phyloP scores from a whole-genome alignment of 73 alveolate genomes.

The Symbiodinium pilosum region DNA sequence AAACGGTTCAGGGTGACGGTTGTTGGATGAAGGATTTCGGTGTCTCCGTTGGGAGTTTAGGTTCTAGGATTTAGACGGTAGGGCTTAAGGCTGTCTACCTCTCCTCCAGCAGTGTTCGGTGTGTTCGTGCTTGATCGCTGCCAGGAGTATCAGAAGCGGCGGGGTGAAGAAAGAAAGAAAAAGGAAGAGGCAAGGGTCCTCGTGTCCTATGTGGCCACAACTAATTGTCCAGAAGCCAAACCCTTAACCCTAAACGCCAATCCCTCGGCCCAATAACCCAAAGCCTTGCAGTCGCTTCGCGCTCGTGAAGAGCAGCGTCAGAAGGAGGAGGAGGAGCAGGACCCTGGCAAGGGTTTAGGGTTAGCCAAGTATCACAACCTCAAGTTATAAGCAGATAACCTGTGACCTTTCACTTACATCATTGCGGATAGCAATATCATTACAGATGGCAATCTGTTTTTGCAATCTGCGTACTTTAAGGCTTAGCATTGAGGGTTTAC shows the following conservation, averaged over 20 bases:
- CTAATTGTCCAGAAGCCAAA: neutral
- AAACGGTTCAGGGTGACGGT: neutral
- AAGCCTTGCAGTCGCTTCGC: neutral
- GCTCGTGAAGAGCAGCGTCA: conserved; percentile 20
- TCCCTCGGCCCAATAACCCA: neutral
- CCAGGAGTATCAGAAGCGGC: conserved; percentile 67
- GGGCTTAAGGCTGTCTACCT: neutral
- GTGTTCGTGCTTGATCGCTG: neutral
- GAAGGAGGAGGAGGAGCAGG: conserved; percentile 33
- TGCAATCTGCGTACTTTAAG: too few species aligned
- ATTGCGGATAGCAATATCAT: too few species aligned
- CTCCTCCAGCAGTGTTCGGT: neutral
- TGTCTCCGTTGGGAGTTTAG: too few species aligned
- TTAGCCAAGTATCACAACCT: too few species aligned
- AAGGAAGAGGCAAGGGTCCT: conserved; percentile 34
- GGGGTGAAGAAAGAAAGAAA: conserved; percentile 37
- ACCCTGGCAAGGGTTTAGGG: neutral
- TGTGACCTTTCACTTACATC: too few species aligned
- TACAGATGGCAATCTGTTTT: too few species aligned
- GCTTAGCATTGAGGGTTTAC: too few species aligned
- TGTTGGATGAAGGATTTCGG: neutral
- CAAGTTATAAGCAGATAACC: too few species aligned
- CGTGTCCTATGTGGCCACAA: too few species aligned
- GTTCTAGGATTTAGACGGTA: too few species aligned
- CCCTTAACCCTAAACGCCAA: neutral